Evolutionary conservation across 441 rosid genomes (phyloP).

Genomic region (Gossypium aridum): DNA sequence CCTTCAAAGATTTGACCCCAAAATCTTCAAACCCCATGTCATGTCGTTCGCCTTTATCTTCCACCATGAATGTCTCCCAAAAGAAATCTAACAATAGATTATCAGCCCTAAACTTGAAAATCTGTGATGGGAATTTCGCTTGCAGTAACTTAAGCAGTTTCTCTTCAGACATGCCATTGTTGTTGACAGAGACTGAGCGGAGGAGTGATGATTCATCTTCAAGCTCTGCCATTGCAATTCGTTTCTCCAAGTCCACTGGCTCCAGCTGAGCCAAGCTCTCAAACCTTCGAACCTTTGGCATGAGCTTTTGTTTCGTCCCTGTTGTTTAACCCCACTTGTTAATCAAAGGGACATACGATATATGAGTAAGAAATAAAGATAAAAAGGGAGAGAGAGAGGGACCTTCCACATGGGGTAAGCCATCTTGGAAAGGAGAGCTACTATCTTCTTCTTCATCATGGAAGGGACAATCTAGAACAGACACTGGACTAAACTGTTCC

Average conservation of each 20-base stretch:
- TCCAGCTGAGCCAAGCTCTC: slow-evolving; percentile 28
- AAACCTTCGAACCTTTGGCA: slow-evolving; percentile 23
- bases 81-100: slow-evolving; percentile 33
- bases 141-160: slow-evolving; percentile 21
- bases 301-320: slow-evolving; percentile 31
- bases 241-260: slow-evolving; percentile 42
- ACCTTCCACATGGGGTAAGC: slow-evolving; percentile 28
- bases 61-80: slow-evolving; percentile 24
- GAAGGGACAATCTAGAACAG: slow-evolving; percentile 66
- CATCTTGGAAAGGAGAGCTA: slow-evolving; percentile 25
- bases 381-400: not conserved
- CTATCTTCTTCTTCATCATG: slow-evolving; percentile 43
- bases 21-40: not conserved
- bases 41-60: not conserved
- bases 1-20: slow-evolving; percentile 17
- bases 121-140: not conserved
- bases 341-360: not conserved
- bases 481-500: slow-evolving; percentile 70
- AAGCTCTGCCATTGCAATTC: slow-evolving; percentile 25
- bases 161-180: too few relatives aligned
- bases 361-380: not conserved
- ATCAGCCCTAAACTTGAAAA: slow-evolving; percentile 16
- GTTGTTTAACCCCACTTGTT: not conserved
- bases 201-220: slow-evolving; percentile 11
- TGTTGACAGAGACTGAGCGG: too few relatives aligned